Evolutionary conservation across 129 eudicot genomes (phyloP).

Genomic region (Logfia minima): DNA sequence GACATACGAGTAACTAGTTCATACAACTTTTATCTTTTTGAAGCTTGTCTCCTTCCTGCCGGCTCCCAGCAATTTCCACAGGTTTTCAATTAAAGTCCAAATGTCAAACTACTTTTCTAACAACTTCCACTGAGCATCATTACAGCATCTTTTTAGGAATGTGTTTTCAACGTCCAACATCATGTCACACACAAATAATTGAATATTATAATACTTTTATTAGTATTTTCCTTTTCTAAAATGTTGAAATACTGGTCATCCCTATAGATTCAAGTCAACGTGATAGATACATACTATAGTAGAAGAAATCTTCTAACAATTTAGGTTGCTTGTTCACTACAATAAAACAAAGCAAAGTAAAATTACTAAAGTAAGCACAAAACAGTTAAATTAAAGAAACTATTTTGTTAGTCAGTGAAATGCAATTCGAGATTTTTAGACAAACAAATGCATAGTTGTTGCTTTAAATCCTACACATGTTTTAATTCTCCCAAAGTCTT

Average conservation of each 20-base stretch:
- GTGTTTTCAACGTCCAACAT: slow-evolving; percentile 25
- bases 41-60: slow-evolving; percentile 23
- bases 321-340: background rate
- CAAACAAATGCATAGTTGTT: no score
- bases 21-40: no score
- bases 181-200: slow-evolving; percentile 8
- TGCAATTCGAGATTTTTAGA: background rate
- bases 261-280: no score
- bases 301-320: no score
- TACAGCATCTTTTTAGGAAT: background rate
- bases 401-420: background rate
- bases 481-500: slow-evolving; percentile 22
- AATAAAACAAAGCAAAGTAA: background rate
- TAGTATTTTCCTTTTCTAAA: no score
- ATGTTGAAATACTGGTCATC: background rate
- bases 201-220: no score
- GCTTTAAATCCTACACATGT: slow-evolving; percentile 12
- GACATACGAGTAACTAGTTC: no score
- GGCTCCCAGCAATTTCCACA: slow-evolving; percentile 19
- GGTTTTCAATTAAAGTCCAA: slow-evolving; percentile 14
- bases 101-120: slow-evolving; percentile 26
- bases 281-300: no score
- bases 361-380: no score
- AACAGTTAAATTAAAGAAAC: no score
- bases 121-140: slow-evolving; percentile 35